Percentiles rank a stretch among this genome's conserved stretches.
Evolutionary conservation across 352 stramenopile species (phyloP).

Genomic region (Pythium insidiosum): DNA sequence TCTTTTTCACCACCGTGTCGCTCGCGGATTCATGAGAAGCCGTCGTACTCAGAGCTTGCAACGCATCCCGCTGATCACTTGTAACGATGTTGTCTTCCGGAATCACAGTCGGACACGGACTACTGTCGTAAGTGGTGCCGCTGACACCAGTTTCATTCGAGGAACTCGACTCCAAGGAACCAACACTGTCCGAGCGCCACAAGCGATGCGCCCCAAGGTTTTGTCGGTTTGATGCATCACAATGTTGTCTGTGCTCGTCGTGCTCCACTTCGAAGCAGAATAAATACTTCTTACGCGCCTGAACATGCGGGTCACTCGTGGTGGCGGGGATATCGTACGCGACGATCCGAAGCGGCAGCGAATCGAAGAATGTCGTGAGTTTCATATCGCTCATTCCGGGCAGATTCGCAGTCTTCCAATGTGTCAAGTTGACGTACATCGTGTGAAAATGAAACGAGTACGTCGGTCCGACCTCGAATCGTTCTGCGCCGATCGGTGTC

Average conservation of each 20-base stretch:
- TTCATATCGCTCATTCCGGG: constrained; percentile 67
- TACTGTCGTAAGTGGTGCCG: constrained; percentile 7
- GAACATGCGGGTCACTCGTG: constrained; percentile 27
- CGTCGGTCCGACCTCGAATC: constrained; percentile 47
- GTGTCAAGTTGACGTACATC: constrained; percentile 79
- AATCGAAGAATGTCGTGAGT: constrained; percentile 74
- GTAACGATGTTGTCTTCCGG: too few relatives aligned
- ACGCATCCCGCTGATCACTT: too few relatives aligned
- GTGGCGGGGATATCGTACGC: constrained; percentile 41
- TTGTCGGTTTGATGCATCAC: neutral
- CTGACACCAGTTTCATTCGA: constrained; percentile 6
- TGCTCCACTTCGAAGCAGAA: constrained; percentile 78
- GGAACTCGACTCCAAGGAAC: constrained; percentile 11
- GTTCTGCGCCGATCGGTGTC: constrained; percentile 40
- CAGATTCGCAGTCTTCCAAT: constrained; percentile 77
- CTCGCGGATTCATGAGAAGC: too few relatives aligned
- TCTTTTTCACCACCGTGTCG: too few relatives aligned
- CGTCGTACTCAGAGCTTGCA: too few relatives aligned
- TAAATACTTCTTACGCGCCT: constrained; percentile 62
- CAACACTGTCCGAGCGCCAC: constrained; percentile 14
- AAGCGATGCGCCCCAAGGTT: neutral
- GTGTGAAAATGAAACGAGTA: constrained; percentile 89
- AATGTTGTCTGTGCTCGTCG: constrained; percentile 11
- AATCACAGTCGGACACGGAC: neutral
- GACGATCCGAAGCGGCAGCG: constrained; percentile 56